Conservation (phyloP, 2,329 filamentous ascomycete genomes). For the Trichophyton equinum region DNA sequence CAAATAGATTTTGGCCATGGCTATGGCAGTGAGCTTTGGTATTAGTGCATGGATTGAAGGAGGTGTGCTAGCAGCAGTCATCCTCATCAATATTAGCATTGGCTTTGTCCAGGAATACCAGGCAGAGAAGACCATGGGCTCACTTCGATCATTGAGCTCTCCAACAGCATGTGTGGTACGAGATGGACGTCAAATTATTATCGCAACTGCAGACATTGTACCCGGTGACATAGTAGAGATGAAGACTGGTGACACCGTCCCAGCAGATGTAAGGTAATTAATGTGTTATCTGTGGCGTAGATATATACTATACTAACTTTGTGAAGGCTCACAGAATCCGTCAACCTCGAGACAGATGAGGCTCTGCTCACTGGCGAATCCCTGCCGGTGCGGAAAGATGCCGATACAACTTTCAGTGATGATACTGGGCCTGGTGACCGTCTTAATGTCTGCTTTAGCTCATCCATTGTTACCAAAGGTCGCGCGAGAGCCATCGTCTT, state of each 20-base stretch:
- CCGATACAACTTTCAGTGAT: constrained; percentile 36
- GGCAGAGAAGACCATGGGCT: constrained; percentile 44
- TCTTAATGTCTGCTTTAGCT: constrained; percentile 50
- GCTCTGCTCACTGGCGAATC: constrained; percentile 51
- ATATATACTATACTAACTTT: not conserved
- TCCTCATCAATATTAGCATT: constrained; percentile 45
- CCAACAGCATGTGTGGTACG: constrained; percentile 41
- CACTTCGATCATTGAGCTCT: constrained; percentile 38
- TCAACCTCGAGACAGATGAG: constrained; percentile 50
- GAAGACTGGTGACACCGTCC: constrained; percentile 37
- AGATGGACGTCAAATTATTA: constrained; percentile 35
- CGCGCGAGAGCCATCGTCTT: constrained; percentile 50
- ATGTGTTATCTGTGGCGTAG: not conserved
- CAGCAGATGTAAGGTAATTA: constrained; percentile 30
- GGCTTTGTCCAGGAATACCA: constrained; percentile 44
- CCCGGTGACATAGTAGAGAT: constrained; percentile 46
- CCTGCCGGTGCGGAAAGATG: constrained; percentile 43
- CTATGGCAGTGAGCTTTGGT: constrained; percentile 45
- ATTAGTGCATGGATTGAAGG: constrained; percentile 50
- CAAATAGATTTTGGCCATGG: constrained; percentile 37
- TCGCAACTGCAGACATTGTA: constrained; percentile 45
- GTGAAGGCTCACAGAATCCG: constrained; percentile 39
- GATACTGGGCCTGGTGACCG: constrained; percentile 48
- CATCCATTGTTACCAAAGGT: constrained; percentile 49
- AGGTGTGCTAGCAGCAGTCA: constrained; percentile 46